Conservation (phyloP, 225 moss, liverwort and hornwort genomes). For the Physcomitrium patens region DNA sequence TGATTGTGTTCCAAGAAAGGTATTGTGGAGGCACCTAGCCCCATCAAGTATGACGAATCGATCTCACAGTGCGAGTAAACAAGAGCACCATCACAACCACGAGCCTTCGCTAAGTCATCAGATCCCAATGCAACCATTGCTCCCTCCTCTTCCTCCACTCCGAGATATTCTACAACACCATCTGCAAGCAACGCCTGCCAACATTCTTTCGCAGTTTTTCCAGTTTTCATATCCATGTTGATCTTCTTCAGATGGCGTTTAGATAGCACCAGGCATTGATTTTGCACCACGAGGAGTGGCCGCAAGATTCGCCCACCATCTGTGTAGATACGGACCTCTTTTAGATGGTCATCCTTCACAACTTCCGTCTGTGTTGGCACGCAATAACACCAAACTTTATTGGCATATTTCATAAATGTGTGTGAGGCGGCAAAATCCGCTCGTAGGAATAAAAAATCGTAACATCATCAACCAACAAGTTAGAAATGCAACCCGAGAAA, state of each 20-base stretch:
- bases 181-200: constrained; percentile 53
- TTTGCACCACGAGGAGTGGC: constrained; percentile 76
- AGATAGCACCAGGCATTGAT: constrained; percentile 66
- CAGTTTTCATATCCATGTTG: constrained; percentile 25
- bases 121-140: constrained; percentile 67
- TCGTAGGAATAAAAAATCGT: no score
- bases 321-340: constrained; percentile 81
- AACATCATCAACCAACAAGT: neutral
- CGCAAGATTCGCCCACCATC: constrained; percentile 86
- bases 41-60: constrained; percentile 76
- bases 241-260: constrained; percentile 52
- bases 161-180: constrained; percentile 79
- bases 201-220: constrained; percentile 36
- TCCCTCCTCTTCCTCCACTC: constrained; percentile 86
- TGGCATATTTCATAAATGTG: constrained; percentile 13
- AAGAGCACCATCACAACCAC: constrained; percentile 28
- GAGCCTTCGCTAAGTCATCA: constrained; percentile 62
- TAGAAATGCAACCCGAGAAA: neutral
- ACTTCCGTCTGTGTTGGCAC: constrained; percentile 67
- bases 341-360: constrained; percentile 51
- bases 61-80: constrained; percentile 79
- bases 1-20: constrained; percentile 92
- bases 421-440: neutral
- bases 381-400: constrained; percentile 22
- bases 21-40: constrained; percentile 84